These are phyloP conservation scores for Ceratobasidium sp. DNA, from an alignment of 1,284 basidiomycete genomes.

Conservation along the genomic window DNA sequence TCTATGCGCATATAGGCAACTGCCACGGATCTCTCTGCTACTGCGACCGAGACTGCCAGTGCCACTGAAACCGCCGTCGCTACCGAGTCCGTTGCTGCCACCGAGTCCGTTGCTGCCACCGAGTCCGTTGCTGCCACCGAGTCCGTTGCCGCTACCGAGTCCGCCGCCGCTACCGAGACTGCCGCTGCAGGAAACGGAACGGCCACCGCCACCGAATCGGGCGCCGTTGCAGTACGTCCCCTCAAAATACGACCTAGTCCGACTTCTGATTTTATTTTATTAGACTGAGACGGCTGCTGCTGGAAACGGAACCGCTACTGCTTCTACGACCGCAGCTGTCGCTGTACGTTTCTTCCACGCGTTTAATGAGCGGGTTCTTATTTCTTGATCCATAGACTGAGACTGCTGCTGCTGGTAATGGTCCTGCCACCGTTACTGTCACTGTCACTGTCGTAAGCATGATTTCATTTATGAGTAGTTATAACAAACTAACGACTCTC, in stretches of 20 bases:
- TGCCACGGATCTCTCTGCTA: neutral
- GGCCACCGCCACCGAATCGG: neutral
- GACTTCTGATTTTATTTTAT: neutral
- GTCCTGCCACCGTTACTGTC: slow-evolving; percentile 20
- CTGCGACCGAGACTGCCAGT: neutral
- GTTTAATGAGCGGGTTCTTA: neutral
- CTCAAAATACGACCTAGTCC: too few species aligned
- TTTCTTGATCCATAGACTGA: neutral
- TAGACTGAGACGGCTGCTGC: neutral
- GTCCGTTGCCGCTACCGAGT: neutral
- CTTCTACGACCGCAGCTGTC: neutral
- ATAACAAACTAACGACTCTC: neutral
- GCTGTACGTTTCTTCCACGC: neutral
- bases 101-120: slow-evolving; percentile 3
- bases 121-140: neutral
- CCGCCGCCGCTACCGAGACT: neutral
- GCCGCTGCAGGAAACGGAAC: neutral
- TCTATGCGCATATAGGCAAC: neutral
- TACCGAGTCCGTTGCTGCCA: neutral
- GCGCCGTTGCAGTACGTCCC: neutral
- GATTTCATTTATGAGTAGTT: neutral
- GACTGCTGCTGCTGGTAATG: neutral
- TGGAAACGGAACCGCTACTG: neutral
- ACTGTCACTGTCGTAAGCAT: slow-evolving; percentile 30
- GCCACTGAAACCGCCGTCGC: neutral